These are phyloP conservation scores for Dalbergia cochinchinensis DNA, from an alignment of 306 rosid genomes.

Conservation along the genomic window DNA sequence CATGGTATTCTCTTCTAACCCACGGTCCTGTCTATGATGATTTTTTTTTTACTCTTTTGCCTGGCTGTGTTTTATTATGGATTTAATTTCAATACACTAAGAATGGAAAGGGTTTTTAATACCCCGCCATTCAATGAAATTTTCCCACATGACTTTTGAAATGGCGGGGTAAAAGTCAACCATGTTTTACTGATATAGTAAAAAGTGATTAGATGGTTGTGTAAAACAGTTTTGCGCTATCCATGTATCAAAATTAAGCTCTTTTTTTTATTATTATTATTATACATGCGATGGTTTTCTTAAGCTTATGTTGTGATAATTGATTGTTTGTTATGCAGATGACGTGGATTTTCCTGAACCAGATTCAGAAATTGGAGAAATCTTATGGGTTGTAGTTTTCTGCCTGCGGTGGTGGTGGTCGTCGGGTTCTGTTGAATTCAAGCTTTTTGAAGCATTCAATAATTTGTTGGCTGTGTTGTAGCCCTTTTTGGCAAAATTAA, in stretches of 20 bases:
- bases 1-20: constrained; percentile 64
- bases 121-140: too few species aligned
- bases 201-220: too few species aligned
- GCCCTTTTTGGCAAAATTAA: constrained; percentile 48
- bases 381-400: constrained; percentile 64
- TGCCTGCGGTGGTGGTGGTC: background rate
- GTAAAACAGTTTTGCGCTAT: too few species aligned
- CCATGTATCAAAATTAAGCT: too few species aligned
- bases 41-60: background rate
- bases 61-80: too few species aligned
- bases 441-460: constrained; percentile 53
- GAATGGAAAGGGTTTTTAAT: too few species aligned
- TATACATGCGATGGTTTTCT: background rate
- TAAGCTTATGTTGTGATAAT: constrained; percentile 3
- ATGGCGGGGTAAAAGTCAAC: too few species aligned
- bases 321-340: constrained; percentile 65
- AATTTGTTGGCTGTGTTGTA: constrained; percentile 58
- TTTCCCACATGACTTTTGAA: too few species aligned
- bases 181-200: too few species aligned
- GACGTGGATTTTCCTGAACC: constrained; percentile 98
- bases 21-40: too few species aligned
- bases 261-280: background rate
- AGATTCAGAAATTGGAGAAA: constrained; percentile 79
- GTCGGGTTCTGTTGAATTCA: constrained; percentile 49
- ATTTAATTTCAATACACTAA: too few species aligned